Percentiles rank a stretch among this genome's conserved stretches.
Evolutionary conservation across 2,329 filamentous ascomycete species (phyloP).

Genomic region (Thielaviopsis populi): DNA sequence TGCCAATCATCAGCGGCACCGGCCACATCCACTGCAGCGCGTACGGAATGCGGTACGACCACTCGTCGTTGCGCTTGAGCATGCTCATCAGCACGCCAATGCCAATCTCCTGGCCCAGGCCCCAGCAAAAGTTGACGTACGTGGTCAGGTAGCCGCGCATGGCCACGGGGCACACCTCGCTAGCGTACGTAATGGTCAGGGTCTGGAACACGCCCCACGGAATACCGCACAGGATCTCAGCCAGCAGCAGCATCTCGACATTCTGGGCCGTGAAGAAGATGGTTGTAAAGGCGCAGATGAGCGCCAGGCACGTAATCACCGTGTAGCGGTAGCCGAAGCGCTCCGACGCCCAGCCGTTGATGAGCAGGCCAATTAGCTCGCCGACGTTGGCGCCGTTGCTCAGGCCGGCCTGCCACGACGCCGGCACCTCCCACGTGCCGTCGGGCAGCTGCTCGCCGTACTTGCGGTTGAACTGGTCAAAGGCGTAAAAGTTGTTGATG

Average conservation of each 20-base stretch:
- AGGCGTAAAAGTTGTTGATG: slow-evolving; percentile 63
- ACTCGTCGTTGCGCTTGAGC: slow-evolving; percentile 48
- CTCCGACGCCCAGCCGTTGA: slow-evolving; percentile 52
- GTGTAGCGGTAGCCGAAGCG: slow-evolving; percentile 53
- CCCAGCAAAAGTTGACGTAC: slow-evolving; percentile 67
- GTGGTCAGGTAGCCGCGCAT: slow-evolving; percentile 58
- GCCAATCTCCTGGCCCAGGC: slow-evolving; percentile 57
- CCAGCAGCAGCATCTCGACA: slow-evolving; percentile 41
- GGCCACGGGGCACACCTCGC: slow-evolving; percentile 57
- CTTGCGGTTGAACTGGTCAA: slow-evolving; percentile 42
- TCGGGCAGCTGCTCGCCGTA: slow-evolving; percentile 35
- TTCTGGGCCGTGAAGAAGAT: slow-evolving; percentile 51
- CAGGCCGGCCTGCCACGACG: slow-evolving; percentile 46
- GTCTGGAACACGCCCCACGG: slow-evolving; percentile 47
- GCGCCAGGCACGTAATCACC: slow-evolving; percentile 41
- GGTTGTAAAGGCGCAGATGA: slow-evolving; percentile 42
- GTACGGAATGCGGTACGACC: slow-evolving; percentile 56
- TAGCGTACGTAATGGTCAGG: slow-evolving; percentile 49
- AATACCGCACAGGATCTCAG: slow-evolving; percentile 48
- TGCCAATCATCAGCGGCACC: slow-evolving; percentile 47
- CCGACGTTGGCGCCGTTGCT: slow-evolving; percentile 46
- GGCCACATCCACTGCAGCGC: slow-evolving; percentile 70
- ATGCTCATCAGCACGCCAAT: slow-evolving; percentile 59
- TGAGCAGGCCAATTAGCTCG: slow-evolving; percentile 49
- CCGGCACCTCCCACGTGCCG: slow-evolving; percentile 40